Evolutionary conservation across 106 monocot genomes (phyloP).

Genomic region (Alisma plantagoaquatica): DNA sequence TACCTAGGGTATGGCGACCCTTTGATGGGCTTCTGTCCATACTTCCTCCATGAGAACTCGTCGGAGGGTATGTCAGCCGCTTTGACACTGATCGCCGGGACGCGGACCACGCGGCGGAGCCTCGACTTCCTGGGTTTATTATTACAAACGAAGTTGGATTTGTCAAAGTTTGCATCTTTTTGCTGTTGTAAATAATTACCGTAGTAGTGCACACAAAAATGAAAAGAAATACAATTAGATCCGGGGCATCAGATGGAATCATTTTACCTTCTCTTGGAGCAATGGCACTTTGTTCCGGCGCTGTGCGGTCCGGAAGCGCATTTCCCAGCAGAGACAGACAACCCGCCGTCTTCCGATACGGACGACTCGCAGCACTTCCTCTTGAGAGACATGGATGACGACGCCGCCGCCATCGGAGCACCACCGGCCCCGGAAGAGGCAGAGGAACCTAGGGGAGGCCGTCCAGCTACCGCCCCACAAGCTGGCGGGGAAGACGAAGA

Average conservation of each 20-base stretch:
- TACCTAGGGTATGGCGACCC: conserved; percentile 17
- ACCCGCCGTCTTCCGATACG: too few species aligned
- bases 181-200: too few species aligned
- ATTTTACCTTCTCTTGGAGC: conserved; percentile 15
- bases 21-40: conserved; percentile 17
- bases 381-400: not conserved
- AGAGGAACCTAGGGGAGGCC: too few species aligned
- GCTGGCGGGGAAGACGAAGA: too few species aligned
- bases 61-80: conserved; percentile 7
- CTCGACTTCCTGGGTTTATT: conserved; percentile 10
- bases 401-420: not conserved
- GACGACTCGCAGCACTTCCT: conserved; percentile 5
- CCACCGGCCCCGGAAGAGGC: not conserved
- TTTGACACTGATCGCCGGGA: conserved; percentile 8
- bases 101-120: conserved; percentile 1
- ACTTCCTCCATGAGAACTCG: conserved; percentile 20
- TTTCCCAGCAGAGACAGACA: too few species aligned
- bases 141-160: too few species aligned
- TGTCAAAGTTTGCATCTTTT: too few species aligned
- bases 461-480: too few species aligned
- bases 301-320: not conserved
- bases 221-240: too few species aligned
- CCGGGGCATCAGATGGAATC: too few species aligned
- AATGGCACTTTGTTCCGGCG: conserved; percentile 7
- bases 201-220: too few species aligned